Evolutionary conservation across 108 stramenopile species (phyloP), one percentile per base, ranked within the genome.

Genomic region (Nitzschia sp.): DNA sequence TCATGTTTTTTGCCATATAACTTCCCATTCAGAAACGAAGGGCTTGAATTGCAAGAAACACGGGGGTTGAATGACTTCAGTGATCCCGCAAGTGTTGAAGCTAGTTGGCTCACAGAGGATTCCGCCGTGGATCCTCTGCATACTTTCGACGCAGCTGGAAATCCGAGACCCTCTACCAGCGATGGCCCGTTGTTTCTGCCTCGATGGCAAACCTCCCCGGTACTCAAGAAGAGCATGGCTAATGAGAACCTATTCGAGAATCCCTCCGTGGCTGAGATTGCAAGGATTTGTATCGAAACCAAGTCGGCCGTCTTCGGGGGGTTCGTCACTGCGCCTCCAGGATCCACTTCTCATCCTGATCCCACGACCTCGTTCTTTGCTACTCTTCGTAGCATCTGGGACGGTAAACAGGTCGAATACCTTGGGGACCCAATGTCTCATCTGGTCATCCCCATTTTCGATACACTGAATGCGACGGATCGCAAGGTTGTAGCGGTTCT

Each of bases 401-500:
- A 31, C 42, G 61, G 61, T 6, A 21, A 24, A 25, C 24, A 45
- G 25, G 38, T 25, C 24, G 61, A 62, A 1, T 62, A 62, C 9
- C 42, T 17, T 18, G 61, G 61, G 13, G 61, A 62, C 5, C 61
- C 61, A 38, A 25, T 45, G n/a, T 62, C 61, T 15, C 36, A 62
- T 42, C 19, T 62, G 0, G 42, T 46, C 1, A 62, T 62, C 9
- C 61, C 61, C 36, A 62, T 62, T 13, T 62, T 62, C 27, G 61
- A 62, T 26, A 62, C 6, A 13, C 26, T 62, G 19, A 6, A 28
- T 1, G 53, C 26, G 1, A 31, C 13, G 11, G 30, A 68, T 35
- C 49, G 56, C 0, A 34, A n/a, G 0, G 77, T 80, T 0, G 77
- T 82, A 8, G 87, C 79, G 5, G 63, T 76, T n/a, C 56, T 85